Evolutionary conservation across 176 grass and related monocot species (phyloP).

Genomic region (Paspalum notatum): DNA sequence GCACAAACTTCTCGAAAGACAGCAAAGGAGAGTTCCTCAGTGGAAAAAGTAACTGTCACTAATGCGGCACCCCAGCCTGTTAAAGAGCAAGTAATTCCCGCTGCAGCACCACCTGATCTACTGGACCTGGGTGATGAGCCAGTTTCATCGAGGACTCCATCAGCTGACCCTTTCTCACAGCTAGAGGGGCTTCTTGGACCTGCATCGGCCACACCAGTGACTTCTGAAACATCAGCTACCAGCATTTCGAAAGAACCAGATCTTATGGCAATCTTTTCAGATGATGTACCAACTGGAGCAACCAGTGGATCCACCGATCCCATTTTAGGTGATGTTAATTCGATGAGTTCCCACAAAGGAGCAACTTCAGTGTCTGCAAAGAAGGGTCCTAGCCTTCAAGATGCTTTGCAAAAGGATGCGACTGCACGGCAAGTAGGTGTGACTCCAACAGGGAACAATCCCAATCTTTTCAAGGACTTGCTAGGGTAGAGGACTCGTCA

Average conservation of each 20-base stretch:
- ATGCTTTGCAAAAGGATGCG: constrained; percentile 84
- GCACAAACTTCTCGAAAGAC: constrained; percentile 48
- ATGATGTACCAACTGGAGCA: constrained; percentile 42
- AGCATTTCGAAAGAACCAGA: constrained; percentile 58
- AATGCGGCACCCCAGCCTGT: constrained; percentile 45
- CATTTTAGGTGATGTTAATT: constrained; percentile 28
- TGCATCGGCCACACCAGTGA: constrained; percentile 28
- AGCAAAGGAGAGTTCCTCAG: constrained; percentile 50
- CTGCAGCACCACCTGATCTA: constrained; percentile 76
- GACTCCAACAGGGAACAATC: constrained; percentile 86
- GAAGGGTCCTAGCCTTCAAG: constrained; percentile 77
- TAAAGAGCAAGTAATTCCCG: constrained; percentile 67
- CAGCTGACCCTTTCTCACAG: constrained; percentile 80
- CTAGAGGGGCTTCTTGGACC: constrained; percentile 82
- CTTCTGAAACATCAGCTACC: constrained; percentile 38
- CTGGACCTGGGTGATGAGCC: constrained; percentile 86
- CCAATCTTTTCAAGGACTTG: constrained; percentile 92
- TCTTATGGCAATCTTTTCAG: constrained; percentile 71
- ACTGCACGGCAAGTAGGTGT: constrained; percentile 85
- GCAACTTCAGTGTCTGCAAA: constrained; percentile 39
- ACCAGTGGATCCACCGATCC: constrained; percentile 41
- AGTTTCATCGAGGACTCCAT: constrained; percentile 42
- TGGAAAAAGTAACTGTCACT: constrained; percentile 48
- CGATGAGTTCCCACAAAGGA: constrained; percentile 36
- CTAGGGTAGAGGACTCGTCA: constrained; percentile 54